Percentiles rank a stretch among this genome's conserved stretches.
Conservation (phyloP, 2,329 filamentous ascomycete species). For the Epichloe uncinata region DNA sequence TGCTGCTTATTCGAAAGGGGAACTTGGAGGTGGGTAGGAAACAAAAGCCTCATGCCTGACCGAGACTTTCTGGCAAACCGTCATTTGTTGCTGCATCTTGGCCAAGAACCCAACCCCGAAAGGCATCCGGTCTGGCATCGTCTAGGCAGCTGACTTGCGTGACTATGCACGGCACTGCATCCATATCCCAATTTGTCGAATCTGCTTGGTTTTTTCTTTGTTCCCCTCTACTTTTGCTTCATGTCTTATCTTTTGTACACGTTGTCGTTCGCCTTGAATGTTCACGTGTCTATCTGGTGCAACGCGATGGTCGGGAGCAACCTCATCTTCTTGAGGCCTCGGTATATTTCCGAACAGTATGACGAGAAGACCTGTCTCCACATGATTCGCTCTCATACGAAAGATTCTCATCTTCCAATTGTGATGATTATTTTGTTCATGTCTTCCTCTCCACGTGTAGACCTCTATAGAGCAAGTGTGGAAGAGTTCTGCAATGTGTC, state of each 20-base stretch:
- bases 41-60: neutral
- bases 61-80: neutral
- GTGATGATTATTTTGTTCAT: too few species aligned
- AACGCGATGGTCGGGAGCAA: neutral
- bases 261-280: neutral
- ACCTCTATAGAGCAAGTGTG: too few species aligned
- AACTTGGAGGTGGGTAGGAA: neutral
- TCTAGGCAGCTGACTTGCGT: constrained; percentile 1
- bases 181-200: neutral
- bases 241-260: neutral
- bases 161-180: neutral
- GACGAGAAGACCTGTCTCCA: neutral
- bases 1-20: neutral
- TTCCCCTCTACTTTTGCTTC: neutral
- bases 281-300: neutral
- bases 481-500: too few species aligned
- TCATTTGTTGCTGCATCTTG: neutral
- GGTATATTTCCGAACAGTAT: neutral
- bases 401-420: too few species aligned
- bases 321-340: neutral
- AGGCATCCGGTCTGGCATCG: constrained; percentile 2
- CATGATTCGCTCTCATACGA: neutral
- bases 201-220: neutral
- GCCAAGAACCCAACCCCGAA: neutral
- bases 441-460: too few species aligned